These are phyloP conservation scores for Arthrobotrys entomopaga DNA, from an alignment of 2,329 filamentous ascomycete species.

Conservation along the genomic window DNA sequence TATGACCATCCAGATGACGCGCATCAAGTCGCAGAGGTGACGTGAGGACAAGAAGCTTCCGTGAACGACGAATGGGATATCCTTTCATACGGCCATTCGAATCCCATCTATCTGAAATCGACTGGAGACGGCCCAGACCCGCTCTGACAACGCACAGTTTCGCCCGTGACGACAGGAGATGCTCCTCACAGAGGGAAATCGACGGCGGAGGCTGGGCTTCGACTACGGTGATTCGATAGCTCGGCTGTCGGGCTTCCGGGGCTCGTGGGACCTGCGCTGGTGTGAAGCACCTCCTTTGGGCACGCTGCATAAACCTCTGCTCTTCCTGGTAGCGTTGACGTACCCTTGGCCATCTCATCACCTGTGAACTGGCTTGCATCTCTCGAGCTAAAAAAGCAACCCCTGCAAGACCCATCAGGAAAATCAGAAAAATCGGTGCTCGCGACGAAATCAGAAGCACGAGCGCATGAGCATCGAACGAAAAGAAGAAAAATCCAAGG, in stretches of 20 bases:
- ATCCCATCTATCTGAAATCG: slow-evolving; percentile 7
- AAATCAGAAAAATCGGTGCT: slow-evolving; percentile 9
- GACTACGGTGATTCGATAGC: slow-evolving; percentile 25
- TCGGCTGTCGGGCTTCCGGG: slow-evolving; percentile 47
- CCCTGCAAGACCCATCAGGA: slow-evolving; percentile 15
- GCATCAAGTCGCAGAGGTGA: slow-evolving; percentile 20
- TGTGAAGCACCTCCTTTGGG: slow-evolving; percentile 46
- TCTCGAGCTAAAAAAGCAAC: slow-evolving; percentile 49
- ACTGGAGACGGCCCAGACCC: slow-evolving; percentile 1
- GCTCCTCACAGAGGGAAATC: background rate
- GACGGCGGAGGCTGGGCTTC: background rate
- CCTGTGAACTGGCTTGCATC: slow-evolving; percentile 55
- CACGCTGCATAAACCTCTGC: slow-evolving; percentile 40
- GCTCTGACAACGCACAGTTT: slow-evolving; percentile 6
- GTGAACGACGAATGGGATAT: background rate
- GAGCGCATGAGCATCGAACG: slow-evolving; percentile 4
- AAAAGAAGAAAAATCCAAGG: slow-evolving; percentile 14
- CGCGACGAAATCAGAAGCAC: background rate
- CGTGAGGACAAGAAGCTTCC: background rate
- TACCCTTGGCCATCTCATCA: slow-evolving; percentile 55
- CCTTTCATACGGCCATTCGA: background rate
- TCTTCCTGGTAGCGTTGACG: slow-evolving; percentile 45
- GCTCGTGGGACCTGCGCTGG: slow-evolving; percentile 55
- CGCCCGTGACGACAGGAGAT: background rate
- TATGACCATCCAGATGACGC: slow-evolving; percentile 37